phyloP scores from a whole-genome alignment of 1,284 basidiomycete species.

The Xerocomus nothofagi region DNA sequence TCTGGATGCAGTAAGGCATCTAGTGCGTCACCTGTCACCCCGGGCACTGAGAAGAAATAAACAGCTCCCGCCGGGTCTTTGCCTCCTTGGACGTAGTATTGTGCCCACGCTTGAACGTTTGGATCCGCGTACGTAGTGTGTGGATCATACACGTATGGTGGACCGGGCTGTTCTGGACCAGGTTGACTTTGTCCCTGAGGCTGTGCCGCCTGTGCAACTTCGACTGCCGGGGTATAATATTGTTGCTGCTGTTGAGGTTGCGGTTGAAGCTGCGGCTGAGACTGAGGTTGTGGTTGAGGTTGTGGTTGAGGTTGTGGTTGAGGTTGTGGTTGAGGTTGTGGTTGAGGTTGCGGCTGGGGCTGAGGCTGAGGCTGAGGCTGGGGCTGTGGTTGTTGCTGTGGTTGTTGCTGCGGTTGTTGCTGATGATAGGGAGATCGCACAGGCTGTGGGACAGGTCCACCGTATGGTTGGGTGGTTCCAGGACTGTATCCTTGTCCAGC shows the following conservation, averaged over 20 bases:
- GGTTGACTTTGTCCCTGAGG: conserved; percentile 19
- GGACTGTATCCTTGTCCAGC: conserved; percentile 25
- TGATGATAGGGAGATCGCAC: conserved; percentile 33
- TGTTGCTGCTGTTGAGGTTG: conserved; percentile 26
- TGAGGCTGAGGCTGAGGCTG: conserved; percentile 25
- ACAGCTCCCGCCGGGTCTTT: conserved; percentile 67
- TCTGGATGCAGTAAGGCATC: conserved; percentile 12
- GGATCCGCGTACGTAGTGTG: conserved; percentile 63
- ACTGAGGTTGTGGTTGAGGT: conserved; percentile 8
- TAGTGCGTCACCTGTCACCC: conserved; percentile 48
- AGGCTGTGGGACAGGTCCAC: conserved; percentile 30
- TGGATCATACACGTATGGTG: conserved; percentile 72
- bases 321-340: conserved; percentile 23
- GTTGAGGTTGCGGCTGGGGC: conserved; percentile 18
- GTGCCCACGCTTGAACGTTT: conserved; percentile 79
- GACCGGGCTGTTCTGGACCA: conserved; percentile 39
- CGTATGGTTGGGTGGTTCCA: conserved; percentile 33
- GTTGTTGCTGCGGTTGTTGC: conserved; percentile 26
- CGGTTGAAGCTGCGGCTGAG: conserved; percentile 7
- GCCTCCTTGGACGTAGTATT: conserved; percentile 76
- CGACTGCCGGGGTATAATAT: conserved; percentile 15
- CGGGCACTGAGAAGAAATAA: conserved; percentile 74
- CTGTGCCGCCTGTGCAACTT: conserved; percentile 13
- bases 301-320: conserved; percentile 21
- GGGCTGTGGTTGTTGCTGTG: conserved; percentile 18